Evolutionary conservation across 2,329 filamentous ascomycete species (phyloP).

Genomic region (Penicillium sp.): DNA sequence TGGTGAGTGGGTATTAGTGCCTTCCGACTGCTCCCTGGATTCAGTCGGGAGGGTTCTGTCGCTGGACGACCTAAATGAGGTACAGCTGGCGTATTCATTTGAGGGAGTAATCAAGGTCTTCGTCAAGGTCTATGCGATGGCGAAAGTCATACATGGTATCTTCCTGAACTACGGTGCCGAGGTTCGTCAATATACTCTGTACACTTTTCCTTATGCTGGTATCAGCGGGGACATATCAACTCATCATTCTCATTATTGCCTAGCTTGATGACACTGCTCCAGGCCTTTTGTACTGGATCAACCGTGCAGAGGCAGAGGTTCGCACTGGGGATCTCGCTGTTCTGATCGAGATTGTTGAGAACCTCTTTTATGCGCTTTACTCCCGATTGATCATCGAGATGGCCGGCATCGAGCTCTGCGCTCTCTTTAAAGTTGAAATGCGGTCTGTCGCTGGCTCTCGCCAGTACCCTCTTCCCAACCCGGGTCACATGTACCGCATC

Average conservation of each 20-base stretch:
- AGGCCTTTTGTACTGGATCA: constrained; percentile 38
- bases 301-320: constrained; percentile 36
- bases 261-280: constrained; percentile 38
- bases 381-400: constrained; percentile 44
- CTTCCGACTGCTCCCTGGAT: constrained; percentile 14
- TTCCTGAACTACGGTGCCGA: constrained; percentile 41
- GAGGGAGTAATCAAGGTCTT: constrained; percentile 37
- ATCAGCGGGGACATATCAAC: background rate
- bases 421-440: constrained; percentile 33
- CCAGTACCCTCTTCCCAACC: constrained; percentile 37
- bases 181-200: constrained; percentile 27
- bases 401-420: constrained; percentile 40
- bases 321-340: constrained; percentile 31
- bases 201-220: background rate
- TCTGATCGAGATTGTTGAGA: constrained; percentile 42
- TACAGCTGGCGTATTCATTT: constrained; percentile 30
- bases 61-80: constrained; percentile 24
- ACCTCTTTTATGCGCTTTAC: constrained; percentile 44
- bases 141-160: constrained; percentile 40
- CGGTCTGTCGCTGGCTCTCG: constrained; percentile 23
- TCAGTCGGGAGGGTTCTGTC: constrained; percentile 14
- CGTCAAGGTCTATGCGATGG: constrained; percentile 40
- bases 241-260: constrained; percentile 1
- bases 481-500: constrained; percentile 40
- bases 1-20: constrained; percentile 34